A percentile compares a stretch with the other conserved stretches of the same genome.
These are phyloP conservation scores for Escallonia rubra DNA, from an alignment of 129 eudicot genomes.

Conservation along the genomic window DNA sequence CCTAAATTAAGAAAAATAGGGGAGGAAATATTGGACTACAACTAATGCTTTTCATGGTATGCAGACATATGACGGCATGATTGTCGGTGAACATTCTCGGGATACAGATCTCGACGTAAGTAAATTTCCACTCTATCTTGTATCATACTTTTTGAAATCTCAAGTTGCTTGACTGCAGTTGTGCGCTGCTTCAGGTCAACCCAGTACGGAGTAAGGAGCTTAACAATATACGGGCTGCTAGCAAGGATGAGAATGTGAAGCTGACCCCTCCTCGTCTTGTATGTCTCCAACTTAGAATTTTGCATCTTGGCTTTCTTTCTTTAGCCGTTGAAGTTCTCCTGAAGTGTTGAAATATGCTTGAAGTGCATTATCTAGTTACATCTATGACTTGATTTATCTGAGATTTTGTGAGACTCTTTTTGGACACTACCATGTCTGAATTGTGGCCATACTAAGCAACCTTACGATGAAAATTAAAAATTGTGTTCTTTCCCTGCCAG, in stretches of 20 bases:
- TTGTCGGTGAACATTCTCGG: slow-evolving; percentile 96
- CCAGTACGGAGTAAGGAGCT: slow-evolving; percentile 86
- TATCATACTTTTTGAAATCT: neutral
- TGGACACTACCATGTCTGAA: too few species aligned
- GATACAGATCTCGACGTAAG: slow-evolving; percentile 98
- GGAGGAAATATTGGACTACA: too few species aligned
- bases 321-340: neutral
- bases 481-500: neutral
- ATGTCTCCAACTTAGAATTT: slow-evolving; percentile 18
- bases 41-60: slow-evolving; percentile 8
- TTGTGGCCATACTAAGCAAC: too few species aligned
- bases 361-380: too few species aligned
- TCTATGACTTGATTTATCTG: too few species aligned
- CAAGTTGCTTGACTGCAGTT: neutral
- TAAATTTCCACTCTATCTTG: neutral
- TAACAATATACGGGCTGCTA: slow-evolving; percentile 68
- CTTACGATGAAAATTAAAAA: too few species aligned
- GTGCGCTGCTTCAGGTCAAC: slow-evolving; percentile 53
- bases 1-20: too few species aligned
- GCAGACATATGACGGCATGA: slow-evolving; percentile 99
- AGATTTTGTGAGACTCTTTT: too few species aligned
- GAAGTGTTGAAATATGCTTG: too few species aligned
- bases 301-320: neutral
- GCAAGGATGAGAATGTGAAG: slow-evolving; percentile 92
- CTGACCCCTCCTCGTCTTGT: slow-evolving; percentile 92